Evolutionary conservation across 1,139 yeast genomes (phyloP).

Genomic region (Debaryomyces robertsiae): DNA sequence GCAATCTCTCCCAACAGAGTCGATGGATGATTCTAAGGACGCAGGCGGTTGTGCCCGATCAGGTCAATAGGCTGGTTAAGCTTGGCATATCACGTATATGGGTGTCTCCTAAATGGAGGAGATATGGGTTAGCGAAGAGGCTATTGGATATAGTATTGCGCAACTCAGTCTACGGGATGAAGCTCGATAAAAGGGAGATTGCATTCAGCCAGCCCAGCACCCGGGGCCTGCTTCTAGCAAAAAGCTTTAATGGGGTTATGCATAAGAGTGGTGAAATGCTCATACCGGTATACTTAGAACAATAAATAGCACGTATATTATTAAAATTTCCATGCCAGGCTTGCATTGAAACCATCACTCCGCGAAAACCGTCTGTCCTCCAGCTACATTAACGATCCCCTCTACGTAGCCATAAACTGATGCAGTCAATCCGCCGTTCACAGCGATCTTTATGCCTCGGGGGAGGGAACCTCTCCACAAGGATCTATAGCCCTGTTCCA

Average conservation of each 20-base stretch:
- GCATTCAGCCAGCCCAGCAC: constrained; percentile 77
- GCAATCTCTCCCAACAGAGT: constrained; percentile 23
- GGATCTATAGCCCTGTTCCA: constrained; percentile 63
- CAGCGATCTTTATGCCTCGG: constrained; percentile 72
- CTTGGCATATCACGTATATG: constrained; percentile 69
- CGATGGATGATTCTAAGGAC: constrained; percentile 53
- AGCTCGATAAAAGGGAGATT: constrained; percentile 41
- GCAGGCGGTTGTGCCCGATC: constrained; percentile 39
- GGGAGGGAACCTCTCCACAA: constrained; percentile 85
- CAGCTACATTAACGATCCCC: constrained; percentile 47
- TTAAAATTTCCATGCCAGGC: not conserved
- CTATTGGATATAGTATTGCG: constrained; percentile 45
- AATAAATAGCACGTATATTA: constrained; percentile 7
- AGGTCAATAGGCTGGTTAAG: constrained; percentile 27
- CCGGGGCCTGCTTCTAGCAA: constrained; percentile 60
- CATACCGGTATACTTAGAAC: constrained; percentile 53
- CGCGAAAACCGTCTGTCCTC: constrained; percentile 54
- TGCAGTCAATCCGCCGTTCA: constrained; percentile 79
- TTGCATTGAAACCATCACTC: constrained; percentile 10
- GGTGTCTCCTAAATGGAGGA: constrained; percentile 57
- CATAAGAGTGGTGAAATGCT: constrained; percentile 54
- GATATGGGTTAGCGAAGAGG: constrained; percentile 49
- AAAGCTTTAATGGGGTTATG: constrained; percentile 47
- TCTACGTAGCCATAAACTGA: constrained; percentile 67
- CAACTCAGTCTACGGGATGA: constrained; percentile 55